These are phyloP conservation scores for Aspergillus glaucus DNA, from an alignment of 2,329 filamentous ascomycete species.

Conservation along the genomic window DNA sequence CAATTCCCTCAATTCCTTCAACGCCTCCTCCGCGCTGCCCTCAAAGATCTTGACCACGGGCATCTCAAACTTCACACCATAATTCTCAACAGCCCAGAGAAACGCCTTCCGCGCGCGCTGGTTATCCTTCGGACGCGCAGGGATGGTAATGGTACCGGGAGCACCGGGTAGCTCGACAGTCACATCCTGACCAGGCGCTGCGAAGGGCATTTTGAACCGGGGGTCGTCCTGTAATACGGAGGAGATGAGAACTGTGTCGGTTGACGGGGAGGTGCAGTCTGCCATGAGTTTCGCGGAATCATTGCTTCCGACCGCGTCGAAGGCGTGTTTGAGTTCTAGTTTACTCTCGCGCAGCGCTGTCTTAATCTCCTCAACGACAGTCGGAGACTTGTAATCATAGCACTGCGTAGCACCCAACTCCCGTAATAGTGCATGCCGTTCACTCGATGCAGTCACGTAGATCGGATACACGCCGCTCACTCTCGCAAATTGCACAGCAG, in stretches of 20 bases:
- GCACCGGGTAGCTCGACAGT: not conserved
- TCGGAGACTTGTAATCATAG: constrained; percentile 5
- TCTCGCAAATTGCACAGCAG: constrained; percentile 1
- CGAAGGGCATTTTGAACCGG: not conserved
- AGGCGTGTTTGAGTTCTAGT: not conserved
- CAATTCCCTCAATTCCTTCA: not conserved
- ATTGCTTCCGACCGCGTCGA: not conserved
- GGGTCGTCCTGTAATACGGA: not conserved
- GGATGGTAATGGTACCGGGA: not conserved
- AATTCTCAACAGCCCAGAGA: not conserved
- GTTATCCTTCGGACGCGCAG: not conserved
- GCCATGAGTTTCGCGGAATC: not conserved
- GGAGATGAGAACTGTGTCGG: not conserved
- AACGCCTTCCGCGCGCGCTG: not conserved
- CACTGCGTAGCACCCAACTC: constrained; percentile 3
- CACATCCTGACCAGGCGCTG: not conserved
- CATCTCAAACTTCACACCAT: not conserved
- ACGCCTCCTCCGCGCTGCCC: not conserved
- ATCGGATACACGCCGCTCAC: constrained; percentile 10
- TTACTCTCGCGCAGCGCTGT: not conserved
- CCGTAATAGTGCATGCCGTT: constrained; percentile 10
- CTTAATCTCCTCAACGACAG: constrained; percentile 1
- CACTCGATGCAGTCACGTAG: constrained; percentile 20
- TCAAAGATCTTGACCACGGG: not conserved
- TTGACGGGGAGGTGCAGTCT: not conserved